Percentiles rank a stretch among this genome's conserved stretches.
These are phyloP conservation scores for Thoreauomyces humboldtii DNA, from an alignment of 192 early-diverging fungal species.

Conservation along the genomic window DNA sequence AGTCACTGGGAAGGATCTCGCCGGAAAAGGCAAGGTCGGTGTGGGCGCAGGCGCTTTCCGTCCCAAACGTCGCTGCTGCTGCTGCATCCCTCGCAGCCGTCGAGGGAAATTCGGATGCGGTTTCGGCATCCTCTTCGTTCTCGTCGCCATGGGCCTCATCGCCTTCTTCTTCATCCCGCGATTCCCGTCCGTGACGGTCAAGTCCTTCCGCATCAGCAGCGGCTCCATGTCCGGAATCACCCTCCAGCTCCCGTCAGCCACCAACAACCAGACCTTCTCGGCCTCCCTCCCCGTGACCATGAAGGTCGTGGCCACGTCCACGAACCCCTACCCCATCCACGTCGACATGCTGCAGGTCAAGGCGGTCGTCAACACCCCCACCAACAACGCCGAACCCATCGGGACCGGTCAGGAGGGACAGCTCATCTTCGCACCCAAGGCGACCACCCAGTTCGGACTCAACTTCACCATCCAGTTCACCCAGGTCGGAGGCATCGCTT, in stretches of 20 bases:
- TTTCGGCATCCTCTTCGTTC: background rate
- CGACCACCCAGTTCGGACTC: slow-evolving; percentile 22
- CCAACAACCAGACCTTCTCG: slow-evolving; percentile 2
- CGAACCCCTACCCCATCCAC: background rate
- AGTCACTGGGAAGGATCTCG: background rate
- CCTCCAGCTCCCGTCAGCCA: background rate
- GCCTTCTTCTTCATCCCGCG: slow-evolving; percentile 13
- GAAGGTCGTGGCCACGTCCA: background rate
- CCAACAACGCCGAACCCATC: background rate
- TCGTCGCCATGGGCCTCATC: background rate
- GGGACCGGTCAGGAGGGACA: slow-evolving; percentile 13
- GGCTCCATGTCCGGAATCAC: background rate
- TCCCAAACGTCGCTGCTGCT: too few species aligned
- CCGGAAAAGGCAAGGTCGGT: background rate
- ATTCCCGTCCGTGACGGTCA: slow-evolving; percentile 6
- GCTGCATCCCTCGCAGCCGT: slow-evolving; percentile 12
- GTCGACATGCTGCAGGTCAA: slow-evolving; percentile 1
- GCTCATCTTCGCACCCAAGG: slow-evolving; percentile 28
- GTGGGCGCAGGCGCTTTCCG: too few species aligned
- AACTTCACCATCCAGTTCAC: slow-evolving; percentile 29
- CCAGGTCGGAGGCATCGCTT: slow-evolving; percentile 13
- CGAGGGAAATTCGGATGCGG: slow-evolving; percentile 9
- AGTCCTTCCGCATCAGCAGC: background rate
- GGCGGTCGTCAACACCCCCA: slow-evolving; percentile 9
- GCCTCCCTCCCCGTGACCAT: background rate